Conservation (phyloP, 2,329 filamentous ascomycete species). For the Intubia oerlemansii region DNA sequence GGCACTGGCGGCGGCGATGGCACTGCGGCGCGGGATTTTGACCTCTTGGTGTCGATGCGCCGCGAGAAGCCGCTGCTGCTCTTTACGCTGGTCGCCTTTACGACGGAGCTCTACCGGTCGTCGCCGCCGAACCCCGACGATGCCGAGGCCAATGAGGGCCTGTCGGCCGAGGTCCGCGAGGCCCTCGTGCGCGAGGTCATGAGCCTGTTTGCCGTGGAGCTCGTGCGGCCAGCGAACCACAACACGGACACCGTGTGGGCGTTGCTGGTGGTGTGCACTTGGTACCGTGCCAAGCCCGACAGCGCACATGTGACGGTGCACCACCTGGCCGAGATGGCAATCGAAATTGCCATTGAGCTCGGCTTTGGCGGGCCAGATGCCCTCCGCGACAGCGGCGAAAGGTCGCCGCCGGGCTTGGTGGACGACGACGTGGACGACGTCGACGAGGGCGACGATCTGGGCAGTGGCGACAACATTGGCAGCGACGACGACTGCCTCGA, state of each 20-base stretch:
- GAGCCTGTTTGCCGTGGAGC: constrained; percentile 2
- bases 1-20: no score
- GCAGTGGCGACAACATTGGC: no score
- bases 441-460: no score
- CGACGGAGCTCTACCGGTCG: no score
- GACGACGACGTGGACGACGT: no score
- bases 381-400: not conserved
- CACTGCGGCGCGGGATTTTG: no score
- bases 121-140: not conserved
- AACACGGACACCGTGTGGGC: constrained; percentile 1
- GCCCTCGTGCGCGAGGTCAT: constrained; percentile 1
- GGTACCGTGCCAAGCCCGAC: constrained; percentile 1
- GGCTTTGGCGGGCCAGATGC: not conserved
- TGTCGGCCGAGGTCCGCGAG: not conserved
- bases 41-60: no score
- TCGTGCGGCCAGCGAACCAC: constrained; percentile 1
- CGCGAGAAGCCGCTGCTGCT: not conserved
- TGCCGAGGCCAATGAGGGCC: no score
- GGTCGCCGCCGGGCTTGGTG: no score
- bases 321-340: constrained; percentile 2
- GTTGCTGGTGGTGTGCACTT: constrained; percentile 1
- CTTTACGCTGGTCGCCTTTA: constrained; percentile 1
- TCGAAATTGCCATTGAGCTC: not conserved
- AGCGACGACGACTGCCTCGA: no score
- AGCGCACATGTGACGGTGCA: constrained; percentile 1